Percentiles rank a stretch among this genome's conserved stretches.
phyloP scores from a whole-genome alignment of 1,284 basidiomycete species.

The Phellopilus nigrolimitatus region DNA sequence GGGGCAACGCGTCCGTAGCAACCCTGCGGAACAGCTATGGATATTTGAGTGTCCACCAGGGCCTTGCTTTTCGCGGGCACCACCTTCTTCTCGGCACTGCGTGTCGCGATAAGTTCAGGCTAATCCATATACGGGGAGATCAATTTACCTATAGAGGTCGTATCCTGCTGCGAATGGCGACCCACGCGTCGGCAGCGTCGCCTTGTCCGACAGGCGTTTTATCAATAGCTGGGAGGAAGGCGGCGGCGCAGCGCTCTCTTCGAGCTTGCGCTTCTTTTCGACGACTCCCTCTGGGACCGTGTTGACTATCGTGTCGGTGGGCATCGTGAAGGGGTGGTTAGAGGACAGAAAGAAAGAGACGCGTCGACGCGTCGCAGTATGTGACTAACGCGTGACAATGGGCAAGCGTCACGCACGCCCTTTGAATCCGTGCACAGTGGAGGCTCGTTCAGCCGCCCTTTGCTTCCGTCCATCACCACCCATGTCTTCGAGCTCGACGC shows the following conservation, averaged over 20 bases:
- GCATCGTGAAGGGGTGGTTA: background rate
- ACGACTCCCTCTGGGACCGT: constrained; percentile 11
- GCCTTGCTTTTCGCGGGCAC: constrained; percentile 87
- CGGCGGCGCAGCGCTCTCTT: constrained; percentile 21
- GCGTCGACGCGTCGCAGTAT: constrained; percentile 3
- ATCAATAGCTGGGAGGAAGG: constrained; percentile 65
- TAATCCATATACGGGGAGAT: background rate
- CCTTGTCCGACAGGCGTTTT: constrained; percentile 80
- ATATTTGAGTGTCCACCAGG: constrained; percentile 85
- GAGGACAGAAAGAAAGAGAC: background rate
- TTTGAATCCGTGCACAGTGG: background rate
- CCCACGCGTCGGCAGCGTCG: constrained; percentile 83
- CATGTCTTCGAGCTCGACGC: background rate
- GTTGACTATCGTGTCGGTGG: background rate
- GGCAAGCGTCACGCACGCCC: background rate
- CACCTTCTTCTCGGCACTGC: constrained; percentile 70
- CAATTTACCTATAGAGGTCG: constrained; percentile 90
- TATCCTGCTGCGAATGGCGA: constrained; percentile 88
- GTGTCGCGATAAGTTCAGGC: background rate
- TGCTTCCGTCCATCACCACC: background rate
- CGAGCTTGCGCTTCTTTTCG: constrained; percentile 20
- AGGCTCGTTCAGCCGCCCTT: background rate
- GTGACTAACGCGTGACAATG: background rate
- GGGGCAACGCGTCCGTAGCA: constrained; percentile 97
- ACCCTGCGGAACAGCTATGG: constrained; percentile 86